Conservation (phyloP, 768 basidiomycete species). For the Mycena rebaudengoi region DNA sequence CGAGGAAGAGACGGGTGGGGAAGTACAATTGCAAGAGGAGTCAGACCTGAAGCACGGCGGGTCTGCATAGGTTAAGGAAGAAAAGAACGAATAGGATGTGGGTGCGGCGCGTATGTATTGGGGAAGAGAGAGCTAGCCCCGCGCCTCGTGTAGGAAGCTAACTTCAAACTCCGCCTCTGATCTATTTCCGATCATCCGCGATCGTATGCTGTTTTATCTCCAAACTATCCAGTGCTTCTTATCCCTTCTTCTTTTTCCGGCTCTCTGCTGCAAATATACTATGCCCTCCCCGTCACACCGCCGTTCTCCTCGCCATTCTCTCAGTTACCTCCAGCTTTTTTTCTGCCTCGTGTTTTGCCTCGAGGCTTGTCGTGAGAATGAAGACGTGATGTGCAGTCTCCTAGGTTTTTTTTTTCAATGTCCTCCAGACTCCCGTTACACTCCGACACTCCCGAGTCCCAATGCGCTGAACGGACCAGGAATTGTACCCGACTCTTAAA, state of each 20-base stretch:
- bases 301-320: neutral
- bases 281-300: neutral
- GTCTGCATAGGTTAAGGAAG: conserved; percentile 51
- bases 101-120: conserved; percentile 18
- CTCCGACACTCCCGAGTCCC: too few species aligned
- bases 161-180: conserved; percentile 3
- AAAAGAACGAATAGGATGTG: conserved; percentile 32
- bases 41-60: conserved; percentile 58
- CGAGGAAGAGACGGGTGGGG: conserved; percentile 65
- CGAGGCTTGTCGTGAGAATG: conserved; percentile 39
- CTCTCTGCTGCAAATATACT: neutral
- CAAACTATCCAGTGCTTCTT: neutral
- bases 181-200: too few species aligned
- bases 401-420: too few species aligned
- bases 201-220: neutral
- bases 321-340: conserved; percentile 1
- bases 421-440: neutral
- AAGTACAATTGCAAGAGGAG: conserved; percentile 68
- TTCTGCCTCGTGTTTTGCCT: conserved; percentile 51
- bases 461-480: conserved; percentile 14
- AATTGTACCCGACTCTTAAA: conserved; percentile 18
- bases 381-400: too few species aligned
- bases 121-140: too few species aligned
- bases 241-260: neutral
- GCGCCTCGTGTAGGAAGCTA: conserved; percentile 8